Evolutionary conservation across 169 alveolate species (phyloP), one percentile per base, ranked within the genome.

Genomic region (Plasmodium fragile): DNA sequence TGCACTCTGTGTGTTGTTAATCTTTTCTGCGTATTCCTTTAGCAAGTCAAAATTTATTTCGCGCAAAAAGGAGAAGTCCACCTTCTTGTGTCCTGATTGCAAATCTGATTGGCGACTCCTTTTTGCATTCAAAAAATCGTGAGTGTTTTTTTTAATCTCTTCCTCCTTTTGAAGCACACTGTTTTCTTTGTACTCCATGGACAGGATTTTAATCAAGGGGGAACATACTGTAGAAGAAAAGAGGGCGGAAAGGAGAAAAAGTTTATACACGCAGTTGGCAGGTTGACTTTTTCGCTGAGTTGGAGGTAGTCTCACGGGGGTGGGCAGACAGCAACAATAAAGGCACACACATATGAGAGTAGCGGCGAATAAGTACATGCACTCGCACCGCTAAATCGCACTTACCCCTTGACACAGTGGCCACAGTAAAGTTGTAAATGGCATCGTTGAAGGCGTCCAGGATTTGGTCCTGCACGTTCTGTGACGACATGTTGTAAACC

Each of bases 151-250:
- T 81, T 91, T 91, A 45, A 91, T 81, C 13, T 78, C 69, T 28
- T 77, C 93, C 53, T 91, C 92, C 53, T 91, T 91, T 10, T 91
- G 78, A 6, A 49, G 22, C 13, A 18, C 8, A 16, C 65, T 25
- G 7, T 81, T 25, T 16, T 81, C 94, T 43, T 81, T 81, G 82
- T 91, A 91, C 22, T 91, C 92, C 16, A 22, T 45, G n/a, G 92
- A 79, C 22, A 91, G 45, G 3, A 81, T 91, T 18, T 81, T 91
- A 28, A 91, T 91, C 41, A 91, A 52, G n/a, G 94, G 94, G 22
- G 55, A 28, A 13, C 94, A 81, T 8, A 91, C 94, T 91, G 72
- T 6, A 70, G 11, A 3, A 32, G n/a, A 3, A 77, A 3, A 77
- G 69, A 55, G 69, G 32, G 28, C 16, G 30, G 45, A 1, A 55